Percentiles rank a stretch among this genome's conserved stretches.
phyloP scores from a whole-genome alignment of 73 alveolate genomes.

The Tetrahymena malaccensis region DNA sequence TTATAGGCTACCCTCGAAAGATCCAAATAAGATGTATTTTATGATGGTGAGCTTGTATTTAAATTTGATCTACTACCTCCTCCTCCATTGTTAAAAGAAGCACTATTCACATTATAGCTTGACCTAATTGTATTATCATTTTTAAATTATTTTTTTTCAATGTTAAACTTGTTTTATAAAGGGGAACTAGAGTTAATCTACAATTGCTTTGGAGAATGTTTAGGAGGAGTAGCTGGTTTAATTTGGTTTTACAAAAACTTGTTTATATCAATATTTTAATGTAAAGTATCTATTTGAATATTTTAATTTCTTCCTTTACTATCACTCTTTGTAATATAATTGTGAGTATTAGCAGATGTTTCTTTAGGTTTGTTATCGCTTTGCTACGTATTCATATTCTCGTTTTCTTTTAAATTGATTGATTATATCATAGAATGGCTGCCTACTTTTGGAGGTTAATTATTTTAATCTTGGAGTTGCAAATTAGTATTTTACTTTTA shows the following conservation, averaged over 20 bases:
- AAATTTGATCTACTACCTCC: background rate
- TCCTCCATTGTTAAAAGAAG: background rate
- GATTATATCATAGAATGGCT: background rate
- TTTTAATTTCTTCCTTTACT: background rate
- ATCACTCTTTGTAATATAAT: background rate
- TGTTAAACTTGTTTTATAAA: background rate
- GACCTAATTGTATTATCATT: background rate
- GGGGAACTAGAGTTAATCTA: background rate
- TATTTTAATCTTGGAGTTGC: background rate
- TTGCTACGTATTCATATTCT: background rate
- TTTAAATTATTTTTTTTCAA: background rate
- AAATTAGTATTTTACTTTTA: background rate
- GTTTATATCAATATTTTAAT: background rate
- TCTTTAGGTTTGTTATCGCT: background rate
- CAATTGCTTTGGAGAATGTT: background rate
- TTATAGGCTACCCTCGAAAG: background rate
- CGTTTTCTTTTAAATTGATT: background rate
- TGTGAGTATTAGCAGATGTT: background rate
- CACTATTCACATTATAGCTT: background rate
- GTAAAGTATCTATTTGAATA: background rate
- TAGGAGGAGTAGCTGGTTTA: background rate
- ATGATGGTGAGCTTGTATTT: background rate
- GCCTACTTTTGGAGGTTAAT: background rate
- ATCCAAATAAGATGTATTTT: background rate
- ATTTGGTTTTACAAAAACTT: background rate